Conservation (phyloP, 2,329 filamentous ascomycete species). For the Knufia fluminis region DNA sequence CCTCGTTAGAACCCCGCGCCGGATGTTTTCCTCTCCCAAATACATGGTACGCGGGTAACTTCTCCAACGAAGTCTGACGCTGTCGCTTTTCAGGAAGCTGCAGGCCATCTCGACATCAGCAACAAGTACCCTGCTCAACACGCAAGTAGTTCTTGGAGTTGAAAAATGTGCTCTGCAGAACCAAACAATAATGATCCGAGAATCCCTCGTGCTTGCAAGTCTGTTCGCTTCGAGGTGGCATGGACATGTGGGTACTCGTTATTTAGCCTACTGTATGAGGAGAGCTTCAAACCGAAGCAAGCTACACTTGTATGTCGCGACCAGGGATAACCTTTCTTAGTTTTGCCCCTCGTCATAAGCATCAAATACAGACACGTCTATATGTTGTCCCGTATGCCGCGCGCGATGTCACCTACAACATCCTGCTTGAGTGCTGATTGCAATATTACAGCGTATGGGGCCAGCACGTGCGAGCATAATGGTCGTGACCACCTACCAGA, state of each 20-base stretch:
- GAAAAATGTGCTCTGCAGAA: neutral
- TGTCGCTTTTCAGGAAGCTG: neutral
- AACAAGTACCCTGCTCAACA: no score
- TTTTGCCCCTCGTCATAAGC: neutral
- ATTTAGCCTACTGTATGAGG: neutral
- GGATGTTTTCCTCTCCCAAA: neutral
- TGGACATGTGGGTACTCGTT: neutral
- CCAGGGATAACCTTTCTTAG: neutral
- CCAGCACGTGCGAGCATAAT: no score
- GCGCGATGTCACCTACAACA: neutral
- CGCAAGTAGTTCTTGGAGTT: no score
- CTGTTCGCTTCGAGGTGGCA: neutral
- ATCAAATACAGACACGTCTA: neutral
- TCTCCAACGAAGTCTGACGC: neutral
- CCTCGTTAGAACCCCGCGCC: neutral
- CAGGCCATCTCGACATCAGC: neutral
- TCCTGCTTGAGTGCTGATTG: no score
- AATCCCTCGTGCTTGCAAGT: neutral
- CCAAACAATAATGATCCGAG: neutral
- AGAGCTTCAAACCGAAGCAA: neutral
- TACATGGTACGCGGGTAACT: neutral
- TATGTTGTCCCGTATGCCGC: neutral
- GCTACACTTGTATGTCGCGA: neutral
- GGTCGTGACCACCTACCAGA: no score
- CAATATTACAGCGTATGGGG: no score